These are phyloP conservation scores for Cladophialophora carrionii DNA, from an alignment of 2,329 filamentous ascomycete species.

Conservation along the genomic window DNA sequence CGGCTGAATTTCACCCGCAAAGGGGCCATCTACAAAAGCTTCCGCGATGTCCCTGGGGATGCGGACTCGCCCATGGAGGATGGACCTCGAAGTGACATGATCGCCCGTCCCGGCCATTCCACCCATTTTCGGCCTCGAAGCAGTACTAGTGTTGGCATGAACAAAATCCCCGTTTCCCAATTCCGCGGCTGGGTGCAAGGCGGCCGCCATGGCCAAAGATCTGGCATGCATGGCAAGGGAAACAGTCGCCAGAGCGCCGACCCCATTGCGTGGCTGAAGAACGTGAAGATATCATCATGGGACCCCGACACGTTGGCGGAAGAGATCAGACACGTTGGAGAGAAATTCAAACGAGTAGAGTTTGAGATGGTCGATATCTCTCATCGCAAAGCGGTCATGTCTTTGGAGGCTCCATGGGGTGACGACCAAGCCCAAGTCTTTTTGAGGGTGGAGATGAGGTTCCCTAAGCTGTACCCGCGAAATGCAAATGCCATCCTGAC, in stretches of 20 bases:
- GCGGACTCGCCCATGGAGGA: conserved; percentile 45
- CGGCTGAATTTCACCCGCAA: conserved; percentile 76
- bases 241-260: conserved; percentile 56
- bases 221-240: conserved; percentile 54
- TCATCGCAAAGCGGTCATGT: conserved; percentile 58
- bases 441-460: conserved; percentile 61
- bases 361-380: conserved; percentile 63
- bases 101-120: conserved; percentile 26
- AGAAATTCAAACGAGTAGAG: conserved; percentile 63
- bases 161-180: conserved; percentile 56
- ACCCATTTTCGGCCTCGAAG: conserved; percentile 39
- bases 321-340: conserved; percentile 64
- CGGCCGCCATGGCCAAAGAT: conserved; percentile 53
- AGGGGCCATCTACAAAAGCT: conserved; percentile 83
- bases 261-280: conserved; percentile 67
- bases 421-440: conserved; percentile 56
- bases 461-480: conserved; percentile 61
- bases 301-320: conserved; percentile 60
- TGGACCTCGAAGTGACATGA: conserved; percentile 36
- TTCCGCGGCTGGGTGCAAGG: conserved; percentile 49
- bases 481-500: conserved; percentile 55
- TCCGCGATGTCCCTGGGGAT: conserved; percentile 70
- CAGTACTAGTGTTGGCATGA: conserved; percentile 51
- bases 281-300: conserved; percentile 62
- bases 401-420: conserved; percentile 65